phyloP scores from a whole-genome alignment of 805 yeast species.

The Priceomyces melissophilus region DNA sequence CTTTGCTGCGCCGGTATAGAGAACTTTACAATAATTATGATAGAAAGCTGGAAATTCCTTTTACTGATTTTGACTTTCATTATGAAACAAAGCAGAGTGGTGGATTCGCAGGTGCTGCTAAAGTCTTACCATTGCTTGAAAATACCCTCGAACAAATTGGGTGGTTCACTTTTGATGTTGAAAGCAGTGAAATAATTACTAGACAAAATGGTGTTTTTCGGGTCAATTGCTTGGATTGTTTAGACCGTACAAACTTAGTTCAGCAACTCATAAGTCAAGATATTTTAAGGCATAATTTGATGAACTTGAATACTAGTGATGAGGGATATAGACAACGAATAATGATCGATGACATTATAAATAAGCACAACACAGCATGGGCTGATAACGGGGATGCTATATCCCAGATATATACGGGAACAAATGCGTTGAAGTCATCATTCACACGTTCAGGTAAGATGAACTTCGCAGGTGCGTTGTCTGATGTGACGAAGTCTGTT shows the following conservation, averaged over 20 bases:
- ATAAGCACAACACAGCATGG: slow-evolving; percentile 79
- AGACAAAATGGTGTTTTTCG: slow-evolving; percentile 91
- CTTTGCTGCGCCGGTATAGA: slow-evolving; percentile 62
- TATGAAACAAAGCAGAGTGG: slow-evolving; percentile 81
- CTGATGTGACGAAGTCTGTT: slow-evolving; percentile 95
- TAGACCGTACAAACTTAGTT: slow-evolving; percentile 89
- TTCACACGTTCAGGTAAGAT: slow-evolving; percentile 93
- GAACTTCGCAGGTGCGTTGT: slow-evolving; percentile 95
- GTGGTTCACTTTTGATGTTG: slow-evolving; percentile 70
- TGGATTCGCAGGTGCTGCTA: slow-evolving; percentile 80
- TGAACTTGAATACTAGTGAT: slow-evolving; percentile 20
- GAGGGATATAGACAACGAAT: slow-evolving; percentile 17
- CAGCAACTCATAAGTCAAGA: slow-evolving; percentile 78
- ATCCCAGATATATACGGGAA: slow-evolving; percentile 59
- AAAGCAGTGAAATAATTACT: slow-evolving; percentile 50
- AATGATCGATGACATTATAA: slow-evolving; percentile 49
- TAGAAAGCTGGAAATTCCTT: slow-evolving; percentile 33
- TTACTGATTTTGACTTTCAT: slow-evolving; percentile 91
- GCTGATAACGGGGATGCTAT: slow-evolving; percentile 70
- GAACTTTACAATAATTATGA: slow-evolving; percentile 50
- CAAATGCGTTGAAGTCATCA: slow-evolving; percentile 73
- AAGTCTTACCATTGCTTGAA: slow-evolving; percentile 59
- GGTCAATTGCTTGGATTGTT: slow-evolving; percentile 87
- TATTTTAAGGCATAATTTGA: slow-evolving; percentile 49
- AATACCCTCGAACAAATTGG: slow-evolving; percentile 76